A percentile compares a stretch with the other conserved stretches of the same genome.
Conservation (phyloP, 768 basidiomycete species). For the Hemileccinum impolitum region DNA sequence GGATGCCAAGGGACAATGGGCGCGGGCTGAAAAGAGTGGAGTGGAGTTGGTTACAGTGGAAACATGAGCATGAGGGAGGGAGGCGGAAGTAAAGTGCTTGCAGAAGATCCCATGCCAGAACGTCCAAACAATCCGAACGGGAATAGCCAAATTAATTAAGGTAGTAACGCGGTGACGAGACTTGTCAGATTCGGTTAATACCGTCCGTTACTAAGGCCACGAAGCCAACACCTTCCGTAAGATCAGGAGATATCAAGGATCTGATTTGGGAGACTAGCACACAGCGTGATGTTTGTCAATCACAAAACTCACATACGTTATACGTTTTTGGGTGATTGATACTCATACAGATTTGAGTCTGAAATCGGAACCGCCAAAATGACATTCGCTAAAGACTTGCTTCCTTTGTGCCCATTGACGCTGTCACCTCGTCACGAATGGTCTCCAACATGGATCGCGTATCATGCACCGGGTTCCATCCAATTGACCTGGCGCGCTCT, state of each 20-base stretch:
- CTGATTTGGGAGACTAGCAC: too few relatives aligned
- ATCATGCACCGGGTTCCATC: slow-evolving; percentile 29
- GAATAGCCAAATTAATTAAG: neutral
- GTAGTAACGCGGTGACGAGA: neutral
- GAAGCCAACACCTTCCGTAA: neutral
- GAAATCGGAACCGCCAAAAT: neutral
- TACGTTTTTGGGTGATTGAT: neutral
- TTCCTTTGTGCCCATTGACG: slow-evolving; percentile 4
- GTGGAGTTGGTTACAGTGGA: neutral
- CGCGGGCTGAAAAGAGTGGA: slow-evolving; percentile 9
- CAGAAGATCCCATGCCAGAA: slow-evolving; percentile 10
- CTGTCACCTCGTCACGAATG: slow-evolving; percentile 39
- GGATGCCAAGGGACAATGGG: slow-evolving; percentile 6
- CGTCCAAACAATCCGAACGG: neutral
- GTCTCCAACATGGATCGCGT: slow-evolving; percentile 41
- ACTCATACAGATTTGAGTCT: neutral
- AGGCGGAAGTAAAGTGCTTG: neutral
- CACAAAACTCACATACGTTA: neutral
- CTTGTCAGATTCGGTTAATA: slow-evolving; percentile 2
- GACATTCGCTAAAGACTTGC: neutral
- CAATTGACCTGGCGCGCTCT: slow-evolving; percentile 18
- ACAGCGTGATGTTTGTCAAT: neutral
- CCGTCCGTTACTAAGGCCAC: slow-evolving; percentile 8
- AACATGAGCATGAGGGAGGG: slow-evolving; percentile 12
- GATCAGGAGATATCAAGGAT: too few relatives aligned